A percentile compares a stretch with the other conserved stretches of the same genome.
These are phyloP conservation scores for Globisporangium okanoganense DNA, from an alignment of 352 stramenopile genomes.

Conservation along the genomic window DNA sequence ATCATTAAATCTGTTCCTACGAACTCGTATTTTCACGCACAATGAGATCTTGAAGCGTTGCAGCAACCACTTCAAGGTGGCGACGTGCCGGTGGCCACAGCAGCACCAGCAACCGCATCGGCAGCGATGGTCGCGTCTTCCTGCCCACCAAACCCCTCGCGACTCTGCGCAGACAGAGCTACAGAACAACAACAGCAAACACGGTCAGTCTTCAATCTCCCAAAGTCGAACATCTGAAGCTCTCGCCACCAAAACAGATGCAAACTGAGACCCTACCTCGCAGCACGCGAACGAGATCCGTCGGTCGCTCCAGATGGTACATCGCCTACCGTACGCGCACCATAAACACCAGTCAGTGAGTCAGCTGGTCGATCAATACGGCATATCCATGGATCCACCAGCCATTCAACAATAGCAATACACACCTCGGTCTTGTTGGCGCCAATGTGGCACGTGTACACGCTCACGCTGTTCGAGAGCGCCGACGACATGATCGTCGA, in stretches of 20 bases:
- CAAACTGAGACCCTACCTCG: slow-evolving; percentile 28
- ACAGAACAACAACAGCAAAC: slow-evolving; percentile 4
- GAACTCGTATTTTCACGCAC: neutral
- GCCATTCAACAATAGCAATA: neutral
- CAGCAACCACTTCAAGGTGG: slow-evolving; percentile 1
- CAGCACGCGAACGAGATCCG: slow-evolving; percentile 55
- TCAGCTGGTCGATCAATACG: neutral
- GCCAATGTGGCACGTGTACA: slow-evolving; percentile 76
- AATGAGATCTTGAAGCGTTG: slow-evolving; percentile 2
- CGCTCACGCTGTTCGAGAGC: slow-evolving; percentile 41
- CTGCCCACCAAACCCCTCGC: slow-evolving; percentile 31
- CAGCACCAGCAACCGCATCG: slow-evolving; percentile 6
- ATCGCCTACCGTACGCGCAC: slow-evolving; percentile 37
- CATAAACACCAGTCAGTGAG: slow-evolving; percentile 1
- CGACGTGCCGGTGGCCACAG: neutral
- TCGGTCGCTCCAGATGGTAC: slow-evolving; percentile 62
- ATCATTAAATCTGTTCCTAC: neutral
- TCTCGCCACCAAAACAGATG: slow-evolving; percentile 2
- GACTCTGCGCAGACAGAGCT: slow-evolving; percentile 58
- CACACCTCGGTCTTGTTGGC: slow-evolving; percentile 67
- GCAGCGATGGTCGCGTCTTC: slow-evolving; percentile 9
- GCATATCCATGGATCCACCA: neutral
- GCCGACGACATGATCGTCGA: slow-evolving; percentile 19
- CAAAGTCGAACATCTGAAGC: neutral
- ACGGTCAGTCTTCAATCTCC: neutral